phyloP scores from a whole-genome alignment of 2,329 filamentous ascomycete species.

The Ceratocystis cacaofunesta region DNA sequence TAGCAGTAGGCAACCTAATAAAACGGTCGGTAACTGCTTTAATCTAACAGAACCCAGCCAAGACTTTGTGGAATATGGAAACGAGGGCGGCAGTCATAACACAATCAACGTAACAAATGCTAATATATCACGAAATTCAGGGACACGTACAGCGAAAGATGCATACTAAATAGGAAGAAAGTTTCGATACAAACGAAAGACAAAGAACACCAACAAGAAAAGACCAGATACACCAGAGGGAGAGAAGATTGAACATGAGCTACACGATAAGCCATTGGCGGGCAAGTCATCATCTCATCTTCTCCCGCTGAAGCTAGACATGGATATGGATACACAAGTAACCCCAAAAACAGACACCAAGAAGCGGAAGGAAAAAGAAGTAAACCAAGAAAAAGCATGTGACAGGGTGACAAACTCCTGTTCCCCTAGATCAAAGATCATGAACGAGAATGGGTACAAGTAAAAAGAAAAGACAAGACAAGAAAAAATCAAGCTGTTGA shows the following conservation, averaged over 20 bases:
- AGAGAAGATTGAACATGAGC: neutral
- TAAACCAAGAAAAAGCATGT: neutral
- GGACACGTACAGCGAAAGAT: no score
- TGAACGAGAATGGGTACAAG: slow-evolving; percentile 5
- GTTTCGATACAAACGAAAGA: neutral
- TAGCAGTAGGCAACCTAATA: neutral
- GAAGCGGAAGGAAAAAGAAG: neutral
- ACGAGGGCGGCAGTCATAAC: no score
- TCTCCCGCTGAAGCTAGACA: neutral
- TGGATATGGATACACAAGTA: neutral
- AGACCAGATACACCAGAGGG: neutral
- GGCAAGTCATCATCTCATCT: neutral
- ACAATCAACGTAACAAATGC: no score
- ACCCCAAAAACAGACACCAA: neutral
- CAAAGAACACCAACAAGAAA: neutral
- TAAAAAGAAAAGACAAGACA: slow-evolving; percentile 5
- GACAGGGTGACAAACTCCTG: neutral
- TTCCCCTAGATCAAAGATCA: slow-evolving; percentile 3
- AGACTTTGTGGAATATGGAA: no score
- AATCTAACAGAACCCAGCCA: no score
- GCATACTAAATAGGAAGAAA: neutral
- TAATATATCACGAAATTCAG: neutral
- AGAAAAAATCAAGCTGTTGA: neutral
- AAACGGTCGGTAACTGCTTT: no score
- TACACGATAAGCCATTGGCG: neutral